Conservation (phyloP, 495 filamentous ascomycete genomes). For the Penicillium fimorum region DNA sequence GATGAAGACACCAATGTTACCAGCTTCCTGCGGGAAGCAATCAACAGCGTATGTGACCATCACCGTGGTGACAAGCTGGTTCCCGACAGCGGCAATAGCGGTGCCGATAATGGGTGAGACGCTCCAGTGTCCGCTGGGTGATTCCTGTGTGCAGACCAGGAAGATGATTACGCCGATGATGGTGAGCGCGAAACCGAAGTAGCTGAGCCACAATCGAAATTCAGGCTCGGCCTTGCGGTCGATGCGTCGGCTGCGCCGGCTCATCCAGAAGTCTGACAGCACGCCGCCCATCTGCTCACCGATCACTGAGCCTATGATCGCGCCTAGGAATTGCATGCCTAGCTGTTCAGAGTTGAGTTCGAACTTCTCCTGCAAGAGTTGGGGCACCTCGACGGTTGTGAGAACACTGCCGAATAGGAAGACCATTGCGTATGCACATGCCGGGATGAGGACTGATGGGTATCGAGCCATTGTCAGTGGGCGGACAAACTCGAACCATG, state of each 20-base stretch:
- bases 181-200: slow-evolving; percentile 45
- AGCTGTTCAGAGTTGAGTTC: slow-evolving; percentile 51
- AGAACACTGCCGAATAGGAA: slow-evolving; percentile 51
- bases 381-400: slow-evolving; percentile 52
- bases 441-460: slow-evolving; percentile 46
- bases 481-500: slow-evolving; percentile 43
- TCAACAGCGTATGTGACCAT: slow-evolving; percentile 55
- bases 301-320: slow-evolving; percentile 53
- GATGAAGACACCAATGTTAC: slow-evolving; percentile 54
- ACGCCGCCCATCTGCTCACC: slow-evolving; percentile 55
- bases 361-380: slow-evolving; percentile 51
- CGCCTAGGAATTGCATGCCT: slow-evolving; percentile 51
- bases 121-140: slow-evolving; percentile 41
- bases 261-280: slow-evolving; percentile 51
- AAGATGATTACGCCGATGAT: slow-evolving; percentile 55
- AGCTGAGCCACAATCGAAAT: slow-evolving; percentile 53
- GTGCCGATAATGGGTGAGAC: slow-evolving; percentile 51
- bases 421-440: slow-evolving; percentile 51
- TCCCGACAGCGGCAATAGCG: slow-evolving; percentile 50
- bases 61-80: slow-evolving; percentile 56
- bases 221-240: slow-evolving; percentile 38
- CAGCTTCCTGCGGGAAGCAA: slow-evolving; percentile 47
- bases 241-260: slow-evolving; percentile 24
- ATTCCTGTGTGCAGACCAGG: slow-evolving; percentile 41
- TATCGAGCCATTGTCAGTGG: slow-evolving; percentile 43